Percentiles rank a stretch among this genome's conserved stretches.
Evolutionary conservation across 2,329 filamentous ascomycete genomes (phyloP).

Genomic region (Leptographium lundbergii): DNA sequence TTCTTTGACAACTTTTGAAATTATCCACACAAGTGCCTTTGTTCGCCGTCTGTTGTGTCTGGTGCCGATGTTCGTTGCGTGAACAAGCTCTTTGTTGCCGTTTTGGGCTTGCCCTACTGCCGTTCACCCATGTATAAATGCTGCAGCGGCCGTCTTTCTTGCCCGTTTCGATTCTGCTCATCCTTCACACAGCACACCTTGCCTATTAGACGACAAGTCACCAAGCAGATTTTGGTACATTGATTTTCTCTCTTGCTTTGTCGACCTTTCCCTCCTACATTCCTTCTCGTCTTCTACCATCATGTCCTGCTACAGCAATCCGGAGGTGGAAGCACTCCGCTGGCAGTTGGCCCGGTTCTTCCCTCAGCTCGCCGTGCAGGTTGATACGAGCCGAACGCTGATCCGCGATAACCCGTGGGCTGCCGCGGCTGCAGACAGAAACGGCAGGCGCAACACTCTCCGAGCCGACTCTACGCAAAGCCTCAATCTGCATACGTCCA

Average conservation of each 20-base stretch:
- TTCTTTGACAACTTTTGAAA: not conserved
- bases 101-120: not conserved
- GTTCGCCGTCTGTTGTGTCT: not conserved
- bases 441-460: not conserved
- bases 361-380: not conserved
- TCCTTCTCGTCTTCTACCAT: not conserved
- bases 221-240: not conserved
- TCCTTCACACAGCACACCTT: too few species aligned
- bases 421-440: not conserved
- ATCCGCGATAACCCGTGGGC: not conserved
- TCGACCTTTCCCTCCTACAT: too few species aligned
- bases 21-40: not conserved
- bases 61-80: not conserved
- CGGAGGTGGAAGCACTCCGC: not conserved
- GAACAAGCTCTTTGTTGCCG: not conserved
- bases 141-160: not conserved
- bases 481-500: conserved; percentile 1
- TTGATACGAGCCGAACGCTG: not conserved
- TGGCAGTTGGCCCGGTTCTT: not conserved
- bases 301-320: not conserved
- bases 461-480: not conserved
- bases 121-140: not conserved
- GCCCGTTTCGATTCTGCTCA: not conserved
- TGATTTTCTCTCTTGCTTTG: too few species aligned
- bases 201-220: not conserved